Evolutionary conservation across 306 rosid genomes (phyloP).

Genomic region (Vigna trinervia): DNA sequence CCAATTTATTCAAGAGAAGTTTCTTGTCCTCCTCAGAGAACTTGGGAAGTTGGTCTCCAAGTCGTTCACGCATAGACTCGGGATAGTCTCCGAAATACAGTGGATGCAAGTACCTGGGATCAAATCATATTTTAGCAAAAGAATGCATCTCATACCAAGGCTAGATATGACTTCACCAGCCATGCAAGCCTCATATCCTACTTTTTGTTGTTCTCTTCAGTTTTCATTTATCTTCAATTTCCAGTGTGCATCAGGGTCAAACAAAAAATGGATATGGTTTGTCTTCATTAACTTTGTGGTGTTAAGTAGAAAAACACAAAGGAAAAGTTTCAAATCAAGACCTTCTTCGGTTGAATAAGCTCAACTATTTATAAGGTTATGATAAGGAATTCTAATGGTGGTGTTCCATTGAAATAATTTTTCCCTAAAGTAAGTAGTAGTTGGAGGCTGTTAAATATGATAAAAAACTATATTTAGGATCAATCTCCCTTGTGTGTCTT

Average conservation of each 20-base stretch:
- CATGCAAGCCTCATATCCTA: conserved; percentile 10
- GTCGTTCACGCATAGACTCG: conserved; percentile 68
- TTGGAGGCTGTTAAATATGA: no score
- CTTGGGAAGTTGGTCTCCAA: conserved; percentile 86
- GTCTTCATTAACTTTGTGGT: conserved; percentile 23
- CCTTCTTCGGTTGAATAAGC: background rate
- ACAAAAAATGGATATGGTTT: conserved; percentile 14
- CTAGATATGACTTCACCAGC: conserved; percentile 24
- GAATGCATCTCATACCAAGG: conserved; percentile 32
- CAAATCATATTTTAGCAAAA: conserved; percentile 30
- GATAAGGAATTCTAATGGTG: conserved; percentile 29
- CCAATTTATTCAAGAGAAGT: conserved; percentile 64
- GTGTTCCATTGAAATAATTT: conserved; percentile 13
- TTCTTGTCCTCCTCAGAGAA: conserved; percentile 81
- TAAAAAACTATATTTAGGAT: no score
- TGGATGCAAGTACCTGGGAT: conserved; percentile 79
- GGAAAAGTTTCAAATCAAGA: background rate
- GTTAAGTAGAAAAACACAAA: background rate
- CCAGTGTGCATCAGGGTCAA: conserved; percentile 1
- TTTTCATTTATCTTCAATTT: conserved; percentile 19
- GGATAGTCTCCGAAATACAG: conserved; percentile 86
- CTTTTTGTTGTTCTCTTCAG: background rate
- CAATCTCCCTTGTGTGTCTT: no score
- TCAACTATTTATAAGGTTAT: conserved; percentile 10
- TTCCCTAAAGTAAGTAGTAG: background rate